These are phyloP conservation scores for Diaporthe citrichinensis DNA, from an alignment of 2,329 filamentous ascomycete species.

Conservation along the genomic window DNA sequence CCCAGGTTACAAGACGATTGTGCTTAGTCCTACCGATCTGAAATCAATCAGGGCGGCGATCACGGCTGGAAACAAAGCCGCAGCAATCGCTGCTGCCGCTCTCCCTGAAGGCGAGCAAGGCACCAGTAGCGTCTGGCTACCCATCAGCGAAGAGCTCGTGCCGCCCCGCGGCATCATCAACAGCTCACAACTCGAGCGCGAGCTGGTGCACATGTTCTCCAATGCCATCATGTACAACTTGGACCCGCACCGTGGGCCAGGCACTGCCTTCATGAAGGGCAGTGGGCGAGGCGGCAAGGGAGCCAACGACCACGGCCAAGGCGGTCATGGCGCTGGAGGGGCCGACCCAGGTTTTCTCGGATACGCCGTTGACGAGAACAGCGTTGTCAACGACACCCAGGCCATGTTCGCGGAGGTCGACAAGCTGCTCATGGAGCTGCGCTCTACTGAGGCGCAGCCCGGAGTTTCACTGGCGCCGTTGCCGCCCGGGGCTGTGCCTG, in stretches of 20 bases:
- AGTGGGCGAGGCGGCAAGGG: constrained; percentile 53
- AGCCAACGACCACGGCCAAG: constrained; percentile 51
- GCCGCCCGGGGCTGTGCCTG: constrained; percentile 42
- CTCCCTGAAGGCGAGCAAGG: constrained; percentile 73
- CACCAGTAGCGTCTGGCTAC: constrained; percentile 72
- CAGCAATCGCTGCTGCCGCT: constrained; percentile 70
- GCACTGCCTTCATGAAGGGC: constrained; percentile 69
- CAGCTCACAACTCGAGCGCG: constrained; percentile 90
- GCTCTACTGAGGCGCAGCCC: constrained; percentile 76
- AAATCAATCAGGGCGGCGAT: constrained; percentile 84
- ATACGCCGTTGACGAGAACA: constrained; percentile 83
- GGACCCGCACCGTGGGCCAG: constrained; percentile 80
- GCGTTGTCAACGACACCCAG: constrained; percentile 87
- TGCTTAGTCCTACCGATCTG: constrained; percentile 82
- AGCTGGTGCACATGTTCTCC: constrained; percentile 96
- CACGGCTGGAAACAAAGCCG: constrained; percentile 78
- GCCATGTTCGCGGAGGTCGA: constrained; percentile 94
- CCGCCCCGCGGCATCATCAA: constrained; percentile 94
- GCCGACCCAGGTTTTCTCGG: constrained; percentile 65
- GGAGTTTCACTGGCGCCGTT: constrained; percentile 54
- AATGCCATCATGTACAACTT: constrained; percentile 99
- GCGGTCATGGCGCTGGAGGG: constrained; percentile 44
- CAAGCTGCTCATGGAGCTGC: constrained; percentile 81
- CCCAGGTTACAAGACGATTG: constrained; percentile 81
- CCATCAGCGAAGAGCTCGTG: constrained; percentile 81